A percentile compares a stretch with the other conserved stretches of the same genome.
Evolutionary conservation across 306 rosid species (phyloP).

Genomic region (Cucurbita pepo): DNA sequence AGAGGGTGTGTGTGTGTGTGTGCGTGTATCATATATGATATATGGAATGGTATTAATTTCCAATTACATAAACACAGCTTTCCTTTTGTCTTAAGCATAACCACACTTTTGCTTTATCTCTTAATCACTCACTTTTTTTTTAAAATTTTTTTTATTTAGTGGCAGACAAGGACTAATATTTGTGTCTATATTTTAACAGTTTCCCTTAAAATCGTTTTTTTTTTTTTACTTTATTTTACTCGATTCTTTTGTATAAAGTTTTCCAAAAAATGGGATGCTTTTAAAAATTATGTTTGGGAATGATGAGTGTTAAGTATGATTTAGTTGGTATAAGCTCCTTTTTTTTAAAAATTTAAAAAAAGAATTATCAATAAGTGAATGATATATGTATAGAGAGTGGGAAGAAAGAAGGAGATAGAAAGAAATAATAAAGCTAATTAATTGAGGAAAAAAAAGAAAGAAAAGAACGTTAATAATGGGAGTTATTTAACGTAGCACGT

Average conservation of each 20-base stretch:
- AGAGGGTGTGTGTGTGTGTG: too few relatives aligned
- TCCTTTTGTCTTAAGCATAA: conserved; percentile 4
- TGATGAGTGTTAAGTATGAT: too few relatives aligned
- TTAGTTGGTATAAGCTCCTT: too few relatives aligned
- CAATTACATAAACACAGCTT: not conserved
- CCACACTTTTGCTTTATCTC: not conserved
- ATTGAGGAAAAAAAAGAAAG: not conserved
- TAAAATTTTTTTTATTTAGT: too few relatives aligned
- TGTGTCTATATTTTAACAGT: not conserved
- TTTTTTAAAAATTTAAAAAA: too few relatives aligned
- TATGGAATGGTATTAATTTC: not conserved
- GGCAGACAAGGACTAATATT: not conserved
- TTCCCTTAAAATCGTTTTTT: not conserved
- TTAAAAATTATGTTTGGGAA: not conserved
- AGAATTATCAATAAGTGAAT: too few relatives aligned
- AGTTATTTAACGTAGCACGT: conserved; percentile 4
- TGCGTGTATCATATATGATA: too few relatives aligned
- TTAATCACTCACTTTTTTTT: not conserved
- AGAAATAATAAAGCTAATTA: too few relatives aligned
- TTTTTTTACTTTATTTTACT: not conserved
- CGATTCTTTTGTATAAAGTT: not conserved
- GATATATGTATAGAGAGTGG: too few relatives aligned
- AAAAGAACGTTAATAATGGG: not conserved
- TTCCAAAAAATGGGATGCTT: not conserved
- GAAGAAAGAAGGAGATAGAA: too few relatives aligned